These are phyloP conservation scores for Phalaenopsis aphrodite DNA, from an alignment of 106 monocot genomes.

Conservation along the genomic window DNA sequence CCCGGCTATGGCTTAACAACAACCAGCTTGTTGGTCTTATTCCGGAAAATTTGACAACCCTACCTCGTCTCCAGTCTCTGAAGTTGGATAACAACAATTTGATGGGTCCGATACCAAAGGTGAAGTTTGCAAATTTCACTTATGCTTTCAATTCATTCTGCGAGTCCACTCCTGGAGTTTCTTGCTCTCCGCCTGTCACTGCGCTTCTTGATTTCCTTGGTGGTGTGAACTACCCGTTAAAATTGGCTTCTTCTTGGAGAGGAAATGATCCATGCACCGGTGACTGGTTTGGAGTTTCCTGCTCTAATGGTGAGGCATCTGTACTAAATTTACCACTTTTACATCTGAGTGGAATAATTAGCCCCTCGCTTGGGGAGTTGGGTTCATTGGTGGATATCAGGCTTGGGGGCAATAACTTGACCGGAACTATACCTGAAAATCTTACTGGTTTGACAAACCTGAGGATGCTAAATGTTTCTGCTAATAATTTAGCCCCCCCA, in stretches of 20 bases:
- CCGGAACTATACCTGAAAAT: slow-evolving; percentile 32
- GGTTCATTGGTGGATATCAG: slow-evolving; percentile 27
- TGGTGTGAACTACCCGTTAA: slow-evolving; percentile 33
- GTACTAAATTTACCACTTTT: slow-evolving; percentile 34
- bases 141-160: slow-evolving; percentile 28
- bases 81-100: slow-evolving; percentile 33
- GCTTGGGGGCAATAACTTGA: slow-evolving; percentile 38
- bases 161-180: slow-evolving; percentile 27
- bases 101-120: slow-evolving; percentile 34
- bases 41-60: slow-evolving; percentile 17
- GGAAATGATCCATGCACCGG: slow-evolving; percentile 52
- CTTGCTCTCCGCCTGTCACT: slow-evolving; percentile 38
- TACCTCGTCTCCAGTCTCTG: slow-evolving; percentile 24
- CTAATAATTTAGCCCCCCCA: slow-evolving; percentile 45
- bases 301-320: slow-evolving; percentile 18
- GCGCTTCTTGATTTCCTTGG: slow-evolving; percentile 37
- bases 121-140: slow-evolving; percentile 17
- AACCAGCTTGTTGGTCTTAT: slow-evolving; percentile 36
- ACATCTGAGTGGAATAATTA: slow-evolving; percentile 38
- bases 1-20: slow-evolving; percentile 32
- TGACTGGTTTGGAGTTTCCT: slow-evolving; percentile 41
- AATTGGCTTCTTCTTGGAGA: slow-evolving; percentile 37
- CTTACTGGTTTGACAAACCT: slow-evolving; percentile 30
- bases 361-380: slow-evolving; percentile 40
- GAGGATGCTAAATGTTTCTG: slow-evolving; percentile 39